Percentiles rank a stretch among this genome's conserved stretches.
These are phyloP conservation scores for Scutellaria galericulata DNA, from an alignment of 257 asterid species.

Conservation along the genomic window DNA sequence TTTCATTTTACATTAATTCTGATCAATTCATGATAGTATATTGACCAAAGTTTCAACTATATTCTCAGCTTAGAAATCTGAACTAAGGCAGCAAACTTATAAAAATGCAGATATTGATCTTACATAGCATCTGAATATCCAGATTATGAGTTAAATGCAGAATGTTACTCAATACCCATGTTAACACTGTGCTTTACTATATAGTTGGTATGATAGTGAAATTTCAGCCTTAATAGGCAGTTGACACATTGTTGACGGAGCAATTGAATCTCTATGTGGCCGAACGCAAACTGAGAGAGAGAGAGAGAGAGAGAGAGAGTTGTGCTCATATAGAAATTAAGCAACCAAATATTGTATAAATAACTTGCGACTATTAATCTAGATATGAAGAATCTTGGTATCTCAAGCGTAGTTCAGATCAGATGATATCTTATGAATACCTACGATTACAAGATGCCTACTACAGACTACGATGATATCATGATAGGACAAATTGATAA, in stretches of 20 bases:
- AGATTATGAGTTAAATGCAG: not conserved
- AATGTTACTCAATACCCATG: not conserved
- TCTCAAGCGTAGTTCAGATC: constrained; percentile 13
- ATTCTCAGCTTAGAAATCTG: constrained; percentile 10
- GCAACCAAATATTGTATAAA: not conserved
- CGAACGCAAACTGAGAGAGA: not conserved
- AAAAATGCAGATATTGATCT: not conserved
- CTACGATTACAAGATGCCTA: not conserved
- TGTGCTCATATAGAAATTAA: not conserved
- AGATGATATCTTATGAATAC: not conserved
- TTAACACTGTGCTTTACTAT: not conserved
- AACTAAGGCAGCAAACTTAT: not conserved
- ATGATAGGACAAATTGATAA: not conserved
- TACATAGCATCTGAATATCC: constrained; percentile 6
- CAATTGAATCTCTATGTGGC: not conserved
- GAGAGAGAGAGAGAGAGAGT: constrained; percentile 2
- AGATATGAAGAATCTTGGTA: constrained; percentile 1
- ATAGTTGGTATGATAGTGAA: too few relatives aligned
- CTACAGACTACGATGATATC: not conserved
- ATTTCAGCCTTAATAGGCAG: not conserved
- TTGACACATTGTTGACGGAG: constrained; percentile 4
- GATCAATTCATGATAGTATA: constrained; percentile 8
- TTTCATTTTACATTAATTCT: not conserved
- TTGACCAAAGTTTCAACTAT: not conserved
- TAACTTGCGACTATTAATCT: constrained; percentile 7